Base-by-base conservation (phyloP, 2,329 filamentous ascomycete genomes). In the Sclerotinia trifoliorum region DNA sequence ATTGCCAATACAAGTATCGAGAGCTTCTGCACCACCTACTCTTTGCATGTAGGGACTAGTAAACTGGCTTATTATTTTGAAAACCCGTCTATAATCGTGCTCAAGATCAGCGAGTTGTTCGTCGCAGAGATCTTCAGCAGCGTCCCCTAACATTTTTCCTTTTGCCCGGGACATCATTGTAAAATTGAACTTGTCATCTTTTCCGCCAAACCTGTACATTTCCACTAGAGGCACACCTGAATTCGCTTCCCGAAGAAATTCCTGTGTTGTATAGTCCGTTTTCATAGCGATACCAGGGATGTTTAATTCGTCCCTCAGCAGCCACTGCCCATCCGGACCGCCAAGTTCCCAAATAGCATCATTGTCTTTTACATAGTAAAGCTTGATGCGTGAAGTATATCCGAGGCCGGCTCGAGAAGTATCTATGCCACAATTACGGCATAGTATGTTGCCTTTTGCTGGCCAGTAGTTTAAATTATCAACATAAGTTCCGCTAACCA, bases 301-400 rank as follows among this genome's bases (percentile, higher is more conserved):
- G 26, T 62, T 62, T 19, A 62, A 10, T 11, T 62, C 60, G 35
- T 62, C 60, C 46, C 3, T 62, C 13, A 62, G 29, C 15, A 62
- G 46, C 60, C 60, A 62, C 5, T 3, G 19, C 60, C 60, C 44
- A 19, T 35, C 26, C 13, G 60, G 21, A 35, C 60, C 60, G 7
- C 60, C 60, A 39, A 62, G 60, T 39, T 62, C 60, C 44, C 60
- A 62, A 19, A 62, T 3, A 1, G 44, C 60, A 26, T 21, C 24
- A 39, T 62, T 62, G 0, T 5, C 0, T 35, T 2, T 48, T 1
- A 24, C 0, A 62, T 10, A 2, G 6, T 0, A 2, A 24, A 35
- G 6, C 46, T 49, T 62, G 49, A 62, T 29, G 32, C 44, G 60
- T 62, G 60, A 49, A 51, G 29, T 6, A 32, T 62, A 62, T 39